Conservation (phyloP, 495 filamentous ascomycete species). For the Usnea hakonensis region DNA sequence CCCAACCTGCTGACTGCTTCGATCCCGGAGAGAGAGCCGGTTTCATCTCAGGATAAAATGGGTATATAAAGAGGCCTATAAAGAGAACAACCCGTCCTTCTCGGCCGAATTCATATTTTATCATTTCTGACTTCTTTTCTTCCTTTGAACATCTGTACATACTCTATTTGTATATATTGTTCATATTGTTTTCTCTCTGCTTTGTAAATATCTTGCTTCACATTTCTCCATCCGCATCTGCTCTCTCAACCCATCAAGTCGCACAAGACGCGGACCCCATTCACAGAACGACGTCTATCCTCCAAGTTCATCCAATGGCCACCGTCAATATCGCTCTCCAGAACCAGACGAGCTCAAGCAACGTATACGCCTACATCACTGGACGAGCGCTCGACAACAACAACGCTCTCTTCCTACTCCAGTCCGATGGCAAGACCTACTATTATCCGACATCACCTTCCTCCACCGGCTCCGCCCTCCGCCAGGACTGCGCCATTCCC, state of each 20-base stretch:
- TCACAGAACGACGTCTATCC: background rate
- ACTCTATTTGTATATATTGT: background rate
- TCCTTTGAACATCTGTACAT: constrained; percentile 2
- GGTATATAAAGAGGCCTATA: no score
- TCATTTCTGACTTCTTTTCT: background rate
- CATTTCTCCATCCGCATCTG: background rate
- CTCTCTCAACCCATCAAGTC: background rate
- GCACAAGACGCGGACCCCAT: background rate
- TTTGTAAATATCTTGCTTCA: constrained; percentile 3
- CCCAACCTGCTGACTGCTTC: no score
- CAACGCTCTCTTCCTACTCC: constrained; percentile 52
- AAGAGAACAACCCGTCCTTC: background rate
- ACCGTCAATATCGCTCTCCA: constrained; percentile 52
- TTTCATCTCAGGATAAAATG: no score
- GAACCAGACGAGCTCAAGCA: constrained; percentile 54
- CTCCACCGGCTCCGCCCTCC: constrained; percentile 36
- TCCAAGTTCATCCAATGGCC: constrained; percentile 26
- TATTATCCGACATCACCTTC: constrained; percentile 50
- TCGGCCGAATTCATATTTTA: background rate
- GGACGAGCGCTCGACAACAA: constrained; percentile 55
- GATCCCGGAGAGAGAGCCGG: no score
- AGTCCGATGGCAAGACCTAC: constrained; percentile 49
- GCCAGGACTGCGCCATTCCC: constrained; percentile 51
- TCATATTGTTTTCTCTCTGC: constrained; percentile 2
- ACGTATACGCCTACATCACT: constrained; percentile 63